Evolutionary conservation across 805 yeast species (phyloP), one percentile per base, ranked within the genome.

Genomic region (Wickerhamomyces queroliae): DNA sequence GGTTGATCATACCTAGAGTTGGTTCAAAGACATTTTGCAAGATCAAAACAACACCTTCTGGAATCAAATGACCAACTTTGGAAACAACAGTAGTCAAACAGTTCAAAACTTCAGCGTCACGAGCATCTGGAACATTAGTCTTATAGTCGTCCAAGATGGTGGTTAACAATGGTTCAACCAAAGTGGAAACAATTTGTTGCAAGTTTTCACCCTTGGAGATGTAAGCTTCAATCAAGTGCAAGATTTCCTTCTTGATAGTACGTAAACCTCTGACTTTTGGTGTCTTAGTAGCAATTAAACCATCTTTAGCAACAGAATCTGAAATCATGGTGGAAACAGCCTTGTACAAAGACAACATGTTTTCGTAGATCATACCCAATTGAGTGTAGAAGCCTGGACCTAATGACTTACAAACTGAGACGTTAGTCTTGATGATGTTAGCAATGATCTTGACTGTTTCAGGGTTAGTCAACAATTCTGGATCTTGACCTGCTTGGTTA

Each of bases 21-120:
- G 91, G 85, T 60, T 87, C 95, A 63, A 93, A 93, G 12, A 93
- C 96, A 63, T 82, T 83, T 56, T 88, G 95, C 48, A 93, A 68
- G 43, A 93, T 87, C 40, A 80, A 64, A 22, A 91, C 87, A 38
- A 93, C 91, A 46, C 93, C 95, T 45, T 85, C 91, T 21, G 95
- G 89, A 42, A 91, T 87, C 71, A 82, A 65, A 46, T 75, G 83
- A 11, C 97, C 97, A 42, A 89, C 95, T 57, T 88, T 83, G 22
- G 78, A 70, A 21, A 93, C 95, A 41, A 93, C 76, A 1, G 96
- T 87, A 8, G 95, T 80, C 78, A 93, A 82, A 73, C 98, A 90
- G 63, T 85, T 87, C 61, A 93, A 73, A 5, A 93, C 99, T 65
- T 93, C 99, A 7, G 96, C 96, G 66, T 93, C 99, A 59, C 98